Evolutionary conservation across 805 yeast genomes (phyloP), one percentile per base, ranked within the genome.

Genomic region (Candida cerambycidarum): DNA sequence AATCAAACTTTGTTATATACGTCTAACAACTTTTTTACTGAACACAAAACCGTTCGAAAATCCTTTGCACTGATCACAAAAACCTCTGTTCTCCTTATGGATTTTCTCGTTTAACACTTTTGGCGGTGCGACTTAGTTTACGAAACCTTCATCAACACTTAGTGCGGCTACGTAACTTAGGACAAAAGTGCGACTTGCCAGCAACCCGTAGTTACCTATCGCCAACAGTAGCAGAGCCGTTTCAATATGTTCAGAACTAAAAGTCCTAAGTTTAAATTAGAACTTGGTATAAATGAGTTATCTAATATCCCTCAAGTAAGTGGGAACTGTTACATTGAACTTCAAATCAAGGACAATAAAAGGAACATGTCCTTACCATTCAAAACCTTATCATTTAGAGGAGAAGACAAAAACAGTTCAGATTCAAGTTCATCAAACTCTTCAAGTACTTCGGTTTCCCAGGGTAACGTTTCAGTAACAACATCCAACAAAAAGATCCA

Each of bases 241-340:
- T 8, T 6, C 17, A 18, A 23, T 9, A 39, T 42, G 45, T 37
- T 42, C 23, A 21, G 43, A 23, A 12, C 41, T 3, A 43, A 43
- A 19, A 70, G 75, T 45, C 85, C 88, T 6, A 80, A 79, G 62
- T 90, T 87, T 61, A 66, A 77, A 38, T 69, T 88, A 31, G 60
- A 70, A 15, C 63, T 88, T 21, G 61, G 73, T 13, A 73, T 89
- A 37, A 75, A 78, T 42, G 95, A 87, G 49, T 67, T 92, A 36
- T 75, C 83, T n/a, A 90, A 90, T 55, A 77, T 92, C 21, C 98
- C 98, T 1, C 89, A 86, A 51, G 71, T 83, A 1, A 68, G 80
- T 2, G 95, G 95, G 0, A 58, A 68, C 28, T 80, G 92, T 52
- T 80, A 62, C 48, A 77, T 89, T 14, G 80, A 82, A 44, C 76